phyloP scores from a whole-genome alignment of 768 basidiomycete genomes.

The Boletus sensibilis region DNA sequence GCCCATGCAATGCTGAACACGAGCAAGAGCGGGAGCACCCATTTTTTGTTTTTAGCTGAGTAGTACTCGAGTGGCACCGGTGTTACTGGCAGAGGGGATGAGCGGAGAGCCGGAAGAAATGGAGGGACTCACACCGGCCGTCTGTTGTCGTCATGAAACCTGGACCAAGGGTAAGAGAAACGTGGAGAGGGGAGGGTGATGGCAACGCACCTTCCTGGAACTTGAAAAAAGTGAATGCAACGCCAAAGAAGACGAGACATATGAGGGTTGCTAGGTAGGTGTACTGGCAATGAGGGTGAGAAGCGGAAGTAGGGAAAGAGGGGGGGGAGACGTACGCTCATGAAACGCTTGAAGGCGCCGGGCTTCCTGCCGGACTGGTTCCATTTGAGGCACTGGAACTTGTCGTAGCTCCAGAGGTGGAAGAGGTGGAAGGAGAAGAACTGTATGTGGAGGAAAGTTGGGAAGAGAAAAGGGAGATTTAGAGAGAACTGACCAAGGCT shows the following conservation, averaged over 20 bases:
- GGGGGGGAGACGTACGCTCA: conserved; percentile 63
- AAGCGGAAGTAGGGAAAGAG: not conserved
- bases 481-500: conserved; percentile 48
- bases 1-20: conserved; percentile 73
- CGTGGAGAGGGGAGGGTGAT: not conserved
- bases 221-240: conserved; percentile 63
- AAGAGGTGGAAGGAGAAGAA: conserved; percentile 65
- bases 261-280: conserved; percentile 75
- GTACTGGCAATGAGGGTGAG: conserved; percentile 48
- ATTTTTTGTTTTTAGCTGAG: conserved; percentile 41
- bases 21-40: conserved; percentile 70
- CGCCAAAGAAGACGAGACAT: conserved; percentile 60
- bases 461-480: conserved; percentile 1
- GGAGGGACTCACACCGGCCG: conserved; percentile 13
- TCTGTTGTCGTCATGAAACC: conserved; percentile 16
- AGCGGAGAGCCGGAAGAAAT: not conserved
- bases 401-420: conserved; percentile 82
- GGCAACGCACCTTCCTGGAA: conserved; percentile 61
- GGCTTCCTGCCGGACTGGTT: conserved; percentile 66
- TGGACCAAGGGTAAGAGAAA: conserved; percentile 2
- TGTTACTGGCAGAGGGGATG: conserved; percentile 39
- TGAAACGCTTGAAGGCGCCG: conserved; percentile 83
- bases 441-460: conserved; percentile 31
- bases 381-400: conserved; percentile 73
- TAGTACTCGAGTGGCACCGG: conserved; percentile 59